Evolutionary conservation across 2,329 filamentous ascomycete species (phyloP).

Genomic region (Aspergillus costaricaensis): DNA sequence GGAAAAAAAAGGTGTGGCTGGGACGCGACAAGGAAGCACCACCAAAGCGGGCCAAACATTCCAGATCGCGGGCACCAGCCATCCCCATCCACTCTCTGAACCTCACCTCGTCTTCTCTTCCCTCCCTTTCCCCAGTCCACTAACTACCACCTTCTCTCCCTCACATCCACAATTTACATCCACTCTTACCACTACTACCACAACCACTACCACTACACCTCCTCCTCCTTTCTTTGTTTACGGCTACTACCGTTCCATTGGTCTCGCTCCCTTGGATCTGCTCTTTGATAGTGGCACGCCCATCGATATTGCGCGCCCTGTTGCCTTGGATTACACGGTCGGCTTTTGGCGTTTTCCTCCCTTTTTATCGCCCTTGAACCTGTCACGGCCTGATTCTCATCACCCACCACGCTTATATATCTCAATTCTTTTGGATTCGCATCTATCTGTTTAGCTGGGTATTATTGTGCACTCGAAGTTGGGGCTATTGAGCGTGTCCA

Average conservation of each 20-base stretch:
- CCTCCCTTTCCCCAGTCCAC: conserved; percentile 8
- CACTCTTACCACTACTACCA: background rate
- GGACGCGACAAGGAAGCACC: background rate
- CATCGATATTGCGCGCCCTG: background rate
- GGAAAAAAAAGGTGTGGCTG: background rate
- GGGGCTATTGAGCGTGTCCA: background rate
- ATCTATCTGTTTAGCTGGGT: background rate
- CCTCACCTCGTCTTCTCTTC: background rate
- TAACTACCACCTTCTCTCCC: background rate
- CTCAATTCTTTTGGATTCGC: conserved; percentile 9
- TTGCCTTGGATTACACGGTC: conserved; percentile 15
- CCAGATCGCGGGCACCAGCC: conserved; percentile 5
- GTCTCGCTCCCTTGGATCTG: conserved; percentile 11
- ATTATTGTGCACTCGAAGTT: background rate
- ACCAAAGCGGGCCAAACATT: background rate
- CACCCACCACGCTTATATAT: background rate
- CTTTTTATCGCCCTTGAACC: conserved; percentile 16
- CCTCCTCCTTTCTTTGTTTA: background rate
- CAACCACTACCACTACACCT: background rate
- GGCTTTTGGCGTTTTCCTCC: conserved; percentile 22
- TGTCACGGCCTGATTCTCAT: background rate
- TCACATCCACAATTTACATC: background rate
- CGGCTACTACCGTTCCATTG: conserved; percentile 1
- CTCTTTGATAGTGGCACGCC: conserved; percentile 4
- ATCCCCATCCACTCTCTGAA: background rate